Evolutionary conservation across 805 yeast genomes (phyloP), one percentile per base, ranked within the genome.

Genomic region (Ogataea haglerorum): DNA sequence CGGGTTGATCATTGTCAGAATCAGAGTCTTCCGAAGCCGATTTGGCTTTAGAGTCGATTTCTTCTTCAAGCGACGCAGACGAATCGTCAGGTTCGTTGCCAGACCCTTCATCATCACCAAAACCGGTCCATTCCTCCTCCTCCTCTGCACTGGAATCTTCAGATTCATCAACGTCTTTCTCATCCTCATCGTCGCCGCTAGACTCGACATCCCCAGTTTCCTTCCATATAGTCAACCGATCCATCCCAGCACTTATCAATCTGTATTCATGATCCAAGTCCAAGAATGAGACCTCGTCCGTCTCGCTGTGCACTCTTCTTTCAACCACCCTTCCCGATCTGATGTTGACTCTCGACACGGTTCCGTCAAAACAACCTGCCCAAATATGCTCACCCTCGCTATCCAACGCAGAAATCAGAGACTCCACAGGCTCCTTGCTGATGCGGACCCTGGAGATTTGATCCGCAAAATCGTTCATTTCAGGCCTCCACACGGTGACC

Each of bases 241-340:
- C 91, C 89, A 90, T 83, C 15, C 96, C 93, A 5, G 84, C 88
- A 58, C 85, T 80, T 3, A 85, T 77, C 39, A 89, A 65, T 45
- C 96, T 73, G 56, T 88, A 93, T 41, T 83, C 84, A 49, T 59
- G 78, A 60, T 91, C 99, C 39, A 87, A 68, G 56, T 89, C 97
- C 47, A 91, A 65, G 31, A 74, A 70, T 0, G 76, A 72, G 2
- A 88, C 91, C 48, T 87, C 96, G 57, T 90, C 98, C 3, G 66
- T 59, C 6, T 64, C 58, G 12, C 84, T 76, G 56, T 89, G 96
- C 6, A 72, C 70, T 47, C 91, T 71, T 3, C 76, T 70, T 52
- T 81, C 90, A 5, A 76, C 68, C 4, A 84, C 72, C 49, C 74
- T 75, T 4, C 95, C 87, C 18, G 66, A 63, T 43, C 76, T 77